Base-by-base conservation (phyloP, 768 basidiomycete genomes). In the Collybiopsis confluens region DNA sequence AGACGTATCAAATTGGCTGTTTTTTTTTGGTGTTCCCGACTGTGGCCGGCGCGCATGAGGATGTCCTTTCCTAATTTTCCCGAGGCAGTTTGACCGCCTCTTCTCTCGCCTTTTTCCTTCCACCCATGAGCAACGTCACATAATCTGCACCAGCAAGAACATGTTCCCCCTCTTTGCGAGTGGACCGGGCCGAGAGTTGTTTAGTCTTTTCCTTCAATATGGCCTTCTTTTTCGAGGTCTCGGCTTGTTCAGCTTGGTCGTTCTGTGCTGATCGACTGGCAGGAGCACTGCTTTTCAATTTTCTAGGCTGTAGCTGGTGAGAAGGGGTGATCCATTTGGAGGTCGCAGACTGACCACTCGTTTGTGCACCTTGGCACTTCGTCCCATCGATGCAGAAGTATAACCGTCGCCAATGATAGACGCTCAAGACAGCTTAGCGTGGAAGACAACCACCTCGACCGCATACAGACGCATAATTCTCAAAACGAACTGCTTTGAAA, bases 71-170 rank as follows among this genome's bases (percentile, higher is more conserved):
- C 37, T 51, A 52, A 8, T 52, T n/a, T 41, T n/a, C 45, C 37
- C 58, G 49, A 30, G 54, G 45, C 37, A 16, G 81, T 59, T 86
- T 90, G 40, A 72, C 63, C 6, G 85, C 87, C 66, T 90, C 90
- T 62, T 79, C 75, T 50, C 69, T 73, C 13, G 82, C 87, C 62
- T 80, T 87, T 61, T 77, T 75, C 56, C 88, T 73, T n/a, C 87
- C 74, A 16, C 88, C 88, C 75, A 83, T 73, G 74, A 89, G 70
- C 58, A 91, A 64, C 10, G 79, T 73, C 43, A 92, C 82, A 62
- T 91, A 92, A 66, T 92, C 90, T 27, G 85, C 88, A 18, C 79
- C 87, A 18, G 86, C 88, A 35, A 90, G 71, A 2, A 90, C 76
- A 49, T 64, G 76, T 0, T 68, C 74, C 13, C 67, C 74, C 18